Base-by-base conservation (phyloP, 2,329 filamentous ascomycete genomes). In the Fusarium nurragi region DNA sequence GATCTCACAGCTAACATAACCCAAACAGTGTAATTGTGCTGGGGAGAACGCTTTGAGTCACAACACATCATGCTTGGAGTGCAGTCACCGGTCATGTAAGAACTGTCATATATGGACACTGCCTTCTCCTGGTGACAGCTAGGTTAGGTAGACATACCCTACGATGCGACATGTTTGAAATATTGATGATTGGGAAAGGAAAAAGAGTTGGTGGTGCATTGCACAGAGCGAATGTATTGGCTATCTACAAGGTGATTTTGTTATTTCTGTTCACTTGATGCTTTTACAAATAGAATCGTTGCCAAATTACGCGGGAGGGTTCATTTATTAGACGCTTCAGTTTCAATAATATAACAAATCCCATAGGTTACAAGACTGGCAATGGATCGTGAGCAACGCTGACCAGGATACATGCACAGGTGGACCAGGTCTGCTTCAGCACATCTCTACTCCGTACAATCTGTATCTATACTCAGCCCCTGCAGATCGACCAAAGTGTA, bases 1-100 rank as follows among this genome's bases (percentile, higher is more conserved):
- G 7, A 12, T 11, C 19, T 25, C 13, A 6, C 18, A 38, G 22
- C 51, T 71, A 32, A 71, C 54, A 26, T 10, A 18, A 11, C 12
- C 11, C 6, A 26, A 45, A 44, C 10, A 75, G 73, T 72, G 65
- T 43, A 21, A 40, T 7, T 75, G 73, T 19, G 23, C 1, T 1
- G n/a, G 44, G 10, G 52, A 54, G 9, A 59, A 64, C 37, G 60
- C 43, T 34, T 45, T 36, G 19, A 45, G 44, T 12, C 44, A 41
- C 26, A 54, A 48, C 30, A 40, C 41, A 21, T n/a, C 30, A 7
- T 66, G 64, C 9, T 67, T 40, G 11, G 28, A 55, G 25, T 65
- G 65, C 30, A 67, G 37, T n/a, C 62, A 36, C 28, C 43, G 44
- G 13, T 49, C 32, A 16, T 66, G 64, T 26, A 22, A 23, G 8